These are phyloP conservation scores for Magnolia officinalis DNA, from an alignment of 164 flowering plant genomes.

Conservation along the genomic window DNA sequence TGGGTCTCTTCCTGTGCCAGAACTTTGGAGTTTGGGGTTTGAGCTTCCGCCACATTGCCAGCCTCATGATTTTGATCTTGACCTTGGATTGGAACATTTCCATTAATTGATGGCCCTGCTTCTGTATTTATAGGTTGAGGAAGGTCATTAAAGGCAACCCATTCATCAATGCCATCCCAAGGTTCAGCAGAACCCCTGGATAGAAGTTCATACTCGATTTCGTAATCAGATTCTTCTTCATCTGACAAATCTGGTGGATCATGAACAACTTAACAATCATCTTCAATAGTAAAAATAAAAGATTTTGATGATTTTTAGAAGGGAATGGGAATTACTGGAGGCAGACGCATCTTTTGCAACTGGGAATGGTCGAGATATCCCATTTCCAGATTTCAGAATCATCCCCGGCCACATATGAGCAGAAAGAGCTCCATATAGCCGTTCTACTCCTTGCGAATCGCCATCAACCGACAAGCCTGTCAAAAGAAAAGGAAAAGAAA, in stretches of 20 bases:
- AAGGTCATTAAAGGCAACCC: conserved; percentile 53
- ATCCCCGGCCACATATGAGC: conserved; percentile 98
- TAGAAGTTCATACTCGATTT: conserved; percentile 72
- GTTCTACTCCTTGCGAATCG: conserved; percentile 88
- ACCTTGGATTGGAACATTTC: conserved; percentile 13
- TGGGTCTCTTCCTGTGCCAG: conserved; percentile 12
- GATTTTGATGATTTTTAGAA: not conserved
- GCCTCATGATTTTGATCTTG: conserved; percentile 6
- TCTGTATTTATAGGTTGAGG: conserved; percentile 4
- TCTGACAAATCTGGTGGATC: conserved; percentile 58
- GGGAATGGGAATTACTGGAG: not conserved
- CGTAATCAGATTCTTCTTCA: conserved; percentile 80
- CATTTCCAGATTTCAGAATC: conserved; percentile 74
- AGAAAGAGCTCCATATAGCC: conserved; percentile 79
- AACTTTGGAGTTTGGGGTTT: conserved; percentile 32
- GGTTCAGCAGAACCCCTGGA: conserved; percentile 83
- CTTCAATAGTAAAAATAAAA: not conserved
- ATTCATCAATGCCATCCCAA: conserved; percentile 63
- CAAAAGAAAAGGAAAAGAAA: conserved; percentile 6
- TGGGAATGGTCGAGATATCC: conserved; percentile 40
- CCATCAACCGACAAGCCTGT: conserved; percentile 88
- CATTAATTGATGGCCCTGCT: conserved; percentile 2
- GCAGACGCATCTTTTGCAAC: conserved; percentile 33
- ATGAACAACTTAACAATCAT: not conserved
- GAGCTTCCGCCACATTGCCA: conserved; percentile 10